Base-by-base conservation (phyloP, 805 yeast genomes). In the Jamesozyma lodderae region DNA sequence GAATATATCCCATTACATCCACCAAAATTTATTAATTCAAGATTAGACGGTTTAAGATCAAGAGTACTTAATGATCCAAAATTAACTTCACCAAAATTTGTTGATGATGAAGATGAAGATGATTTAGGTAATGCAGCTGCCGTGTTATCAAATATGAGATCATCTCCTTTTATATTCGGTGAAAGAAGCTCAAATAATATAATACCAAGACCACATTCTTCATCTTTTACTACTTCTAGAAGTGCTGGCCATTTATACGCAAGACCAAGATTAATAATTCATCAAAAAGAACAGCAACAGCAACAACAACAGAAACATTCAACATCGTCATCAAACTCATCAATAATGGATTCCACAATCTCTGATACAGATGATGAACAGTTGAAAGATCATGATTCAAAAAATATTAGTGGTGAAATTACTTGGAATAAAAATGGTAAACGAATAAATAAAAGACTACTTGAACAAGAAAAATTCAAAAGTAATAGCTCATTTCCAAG, bases 341-440 rank as follows among this genome's bases (percentile, higher is more conserved):
- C 18, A n/a, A 16, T 30, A n/a, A 20, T 23, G 18, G 23, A 21
- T 19, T 20, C 29, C 9, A 10, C 18, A 4, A 30, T 30, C 4
- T 17, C 23, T 17, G 27, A 31, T 3, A 6, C 20, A n/a, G 35
- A 32, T 17, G 30, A 40, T 23, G 29, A 36, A 20, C 29, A 19
- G 18, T n/a, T 10, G n/a, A 23, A 21, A 8, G 8, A 14, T n/a
- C 7, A 30, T 3, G 38, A 33, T 13, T 27, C 22, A 4, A 19
- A 28, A 24, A 36, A 14, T 15, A 33, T 14, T 5, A 33, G 8
- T 7, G 38, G 35, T 6, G 44, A 42, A 20, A 59, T 58, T 18
- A 57, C 60, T n/a, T 57, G 62, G 62, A 59, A 57, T 40, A 59
- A 57, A 33, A 58, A 54, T 37, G 62, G 60, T 14, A 59, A 49